Percentiles rank a stretch among this genome's conserved stretches.
Conservation (phyloP, 169 alveolate genomes). For the Cryptosporidium meleagridis region DNA sequence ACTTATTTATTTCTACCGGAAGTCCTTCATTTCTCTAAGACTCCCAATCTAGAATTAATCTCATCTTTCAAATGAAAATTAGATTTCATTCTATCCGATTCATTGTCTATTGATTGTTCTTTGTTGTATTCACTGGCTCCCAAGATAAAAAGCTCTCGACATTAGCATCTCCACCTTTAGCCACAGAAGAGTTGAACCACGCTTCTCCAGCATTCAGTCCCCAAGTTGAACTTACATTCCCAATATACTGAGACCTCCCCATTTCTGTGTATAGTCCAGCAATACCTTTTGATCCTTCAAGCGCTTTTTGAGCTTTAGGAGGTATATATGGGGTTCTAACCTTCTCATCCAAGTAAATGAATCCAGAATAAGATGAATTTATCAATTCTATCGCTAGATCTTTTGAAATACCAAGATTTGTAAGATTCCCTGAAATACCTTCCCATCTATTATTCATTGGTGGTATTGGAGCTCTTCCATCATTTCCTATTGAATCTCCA, state of each 20-base stretch:
- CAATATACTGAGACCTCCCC: slow-evolving; percentile 51
- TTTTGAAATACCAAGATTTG: slow-evolving; percentile 48
- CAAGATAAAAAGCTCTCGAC: slow-evolving; percentile 71
- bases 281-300: slow-evolving; percentile 43
- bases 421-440: slow-evolving; percentile 49
- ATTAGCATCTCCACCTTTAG: slow-evolving; percentile 70
- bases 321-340: slow-evolving; percentile 51
- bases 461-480: slow-evolving; percentile 45
- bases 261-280: slow-evolving; percentile 68
- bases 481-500: slow-evolving; percentile 3
- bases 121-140: slow-evolving; percentile 55
- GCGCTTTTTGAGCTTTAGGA: slow-evolving; percentile 24
- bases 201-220: slow-evolving; percentile 72
- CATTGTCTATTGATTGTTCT: not conserved
- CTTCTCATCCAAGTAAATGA: slow-evolving; percentile 44
- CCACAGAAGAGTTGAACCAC: slow-evolving; percentile 44
- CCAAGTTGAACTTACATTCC: slow-evolving; percentile 60
- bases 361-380: slow-evolving; percentile 57
- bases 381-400: slow-evolving; percentile 37
- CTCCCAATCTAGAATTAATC: not conserved
- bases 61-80: not conserved
- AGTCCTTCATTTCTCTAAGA: not conserved
- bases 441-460: slow-evolving; percentile 68
- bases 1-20: not conserved
- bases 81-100: no score